Evolutionary conservation across 495 filamentous ascomycete species (phyloP).

Genomic region (Aspergillus avenaceus): DNA sequence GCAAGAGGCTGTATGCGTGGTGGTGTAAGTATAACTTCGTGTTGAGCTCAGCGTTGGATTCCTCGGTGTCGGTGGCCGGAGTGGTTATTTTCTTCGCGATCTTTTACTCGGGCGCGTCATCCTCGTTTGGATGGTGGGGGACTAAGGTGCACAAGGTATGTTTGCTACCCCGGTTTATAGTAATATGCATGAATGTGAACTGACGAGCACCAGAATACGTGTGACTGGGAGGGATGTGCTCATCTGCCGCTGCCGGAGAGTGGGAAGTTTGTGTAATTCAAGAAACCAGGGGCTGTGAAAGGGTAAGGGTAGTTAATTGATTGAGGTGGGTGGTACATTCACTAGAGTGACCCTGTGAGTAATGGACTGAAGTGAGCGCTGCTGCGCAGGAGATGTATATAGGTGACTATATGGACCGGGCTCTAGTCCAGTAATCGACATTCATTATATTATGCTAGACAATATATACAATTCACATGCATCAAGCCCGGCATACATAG

Average conservation of each 20-base stretch:
- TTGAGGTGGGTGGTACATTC: too few relatives aligned
- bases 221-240: conserved; percentile 21
- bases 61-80: conserved; percentile 69
- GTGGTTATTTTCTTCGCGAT: conserved; percentile 80
- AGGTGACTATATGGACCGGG: too few relatives aligned
- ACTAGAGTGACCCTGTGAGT: too few relatives aligned
- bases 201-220: conserved; percentile 15
- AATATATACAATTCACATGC: too few relatives aligned
- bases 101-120: conserved; percentile 62
- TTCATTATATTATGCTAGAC: too few relatives aligned
- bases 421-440: too few relatives aligned
- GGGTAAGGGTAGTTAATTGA: too few relatives aligned
- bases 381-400: too few relatives aligned
- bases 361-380: too few relatives aligned
- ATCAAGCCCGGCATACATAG: too few relatives aligned
- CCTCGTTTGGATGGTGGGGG: conserved; percentile 66
- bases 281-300: too few relatives aligned
- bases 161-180: background rate
- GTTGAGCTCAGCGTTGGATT: conserved; percentile 72
- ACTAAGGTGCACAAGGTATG: conserved; percentile 60
- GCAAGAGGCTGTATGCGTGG: conserved; percentile 58
- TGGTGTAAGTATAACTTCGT: conserved; percentile 89
- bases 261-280: conserved; percentile 16
- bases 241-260: conserved; percentile 15
- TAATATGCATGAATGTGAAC: background rate